These are phyloP conservation scores for Lodderomyces jiufengensis DNA, from an alignment of 1,139 yeast species.

Conservation along the genomic window DNA sequence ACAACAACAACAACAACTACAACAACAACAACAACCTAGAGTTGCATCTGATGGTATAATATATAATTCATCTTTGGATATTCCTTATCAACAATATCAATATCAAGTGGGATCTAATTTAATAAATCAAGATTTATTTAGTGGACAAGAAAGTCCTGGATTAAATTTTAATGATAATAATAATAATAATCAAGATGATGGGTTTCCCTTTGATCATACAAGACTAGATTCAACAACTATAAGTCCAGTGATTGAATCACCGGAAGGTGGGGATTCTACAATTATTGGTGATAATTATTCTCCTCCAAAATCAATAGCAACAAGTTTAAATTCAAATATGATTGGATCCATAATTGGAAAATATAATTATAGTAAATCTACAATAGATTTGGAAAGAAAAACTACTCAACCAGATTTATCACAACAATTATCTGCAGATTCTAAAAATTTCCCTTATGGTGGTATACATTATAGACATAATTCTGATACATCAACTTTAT, in stretches of 20 bases:
- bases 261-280: conserved; percentile 10
- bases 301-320: conserved; percentile 12
- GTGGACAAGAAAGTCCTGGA: too few relatives aligned
- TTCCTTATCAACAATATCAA: conserved; percentile 3
- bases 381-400: conserved; percentile 11
- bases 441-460: background rate
- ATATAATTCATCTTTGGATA: conserved; percentile 6
- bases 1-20: conserved; percentile 5
- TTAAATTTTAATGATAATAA: background rate
- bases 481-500: conserved; percentile 35
- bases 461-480: conserved; percentile 31
- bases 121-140: too few relatives aligned
- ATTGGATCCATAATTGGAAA: conserved; percentile 31
- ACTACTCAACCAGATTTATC: conserved; percentile 1
- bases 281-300: conserved; percentile 6
- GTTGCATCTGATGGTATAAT: conserved; percentile 19
- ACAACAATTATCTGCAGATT: background rate
- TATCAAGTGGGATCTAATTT: too few relatives aligned
- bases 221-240: background rate
- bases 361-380: conserved; percentile 27
- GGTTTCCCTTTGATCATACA: background rate
- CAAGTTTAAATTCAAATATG: conserved; percentile 14
- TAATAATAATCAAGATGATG: background rate
- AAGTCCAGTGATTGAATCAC: conserved; percentile 15
- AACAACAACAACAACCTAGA: conserved; percentile 10